Percentiles rank a stretch among this genome's conserved stretches.
These are phyloP conservation scores for Gaertneriomyces sp. DNA, from an alignment of 192 early-diverging fungal genomes.

Conservation along the genomic window DNA sequence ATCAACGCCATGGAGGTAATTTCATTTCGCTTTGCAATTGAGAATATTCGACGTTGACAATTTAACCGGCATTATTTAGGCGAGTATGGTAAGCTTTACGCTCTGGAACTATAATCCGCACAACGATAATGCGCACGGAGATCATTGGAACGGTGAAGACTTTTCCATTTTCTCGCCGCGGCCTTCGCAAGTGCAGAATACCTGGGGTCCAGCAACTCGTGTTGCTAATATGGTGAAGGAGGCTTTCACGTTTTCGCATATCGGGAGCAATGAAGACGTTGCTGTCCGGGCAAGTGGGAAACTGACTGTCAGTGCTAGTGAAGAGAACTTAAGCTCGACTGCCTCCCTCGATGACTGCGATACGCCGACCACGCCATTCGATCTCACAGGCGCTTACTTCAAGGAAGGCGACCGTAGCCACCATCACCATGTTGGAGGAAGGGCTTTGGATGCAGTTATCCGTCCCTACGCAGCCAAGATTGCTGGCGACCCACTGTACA, in stretches of 20 bases:
- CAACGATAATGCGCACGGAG: conserved; percentile 75
- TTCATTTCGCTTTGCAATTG: neutral
- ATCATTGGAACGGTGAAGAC: conserved; percentile 66
- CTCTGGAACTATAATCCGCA: conserved; percentile 83
- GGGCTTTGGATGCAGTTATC: conserved; percentile 74
- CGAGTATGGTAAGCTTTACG: conserved; percentile 74
- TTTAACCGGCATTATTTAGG: conserved; percentile 11
- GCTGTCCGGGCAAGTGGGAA: too few species aligned
- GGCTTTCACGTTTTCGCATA: too few species aligned
- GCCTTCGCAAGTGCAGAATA: neutral
- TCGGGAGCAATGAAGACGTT: too few species aligned
- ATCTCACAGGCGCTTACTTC: conserved; percentile 42
- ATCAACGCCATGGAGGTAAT: conserved; percentile 65
- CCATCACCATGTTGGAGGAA: conserved; percentile 64
- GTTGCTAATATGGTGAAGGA: too few species aligned
- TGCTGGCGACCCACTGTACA: conserved; percentile 59
- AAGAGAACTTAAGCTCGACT: too few species aligned
- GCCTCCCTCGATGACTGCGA: too few species aligned
- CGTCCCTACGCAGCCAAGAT: conserved; percentile 77
- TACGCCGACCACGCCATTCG: conserved; percentile 53
- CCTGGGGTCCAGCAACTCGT: too few species aligned
- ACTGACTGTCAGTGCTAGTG: too few species aligned
- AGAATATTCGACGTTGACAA: neutral
- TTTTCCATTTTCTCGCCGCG: conserved; percentile 67
- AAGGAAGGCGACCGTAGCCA: conserved; percentile 37